These are phyloP conservation scores for Blastobotrys capitulatus DNA, from an alignment of 1,139 yeast species.

Conservation along the genomic window DNA sequence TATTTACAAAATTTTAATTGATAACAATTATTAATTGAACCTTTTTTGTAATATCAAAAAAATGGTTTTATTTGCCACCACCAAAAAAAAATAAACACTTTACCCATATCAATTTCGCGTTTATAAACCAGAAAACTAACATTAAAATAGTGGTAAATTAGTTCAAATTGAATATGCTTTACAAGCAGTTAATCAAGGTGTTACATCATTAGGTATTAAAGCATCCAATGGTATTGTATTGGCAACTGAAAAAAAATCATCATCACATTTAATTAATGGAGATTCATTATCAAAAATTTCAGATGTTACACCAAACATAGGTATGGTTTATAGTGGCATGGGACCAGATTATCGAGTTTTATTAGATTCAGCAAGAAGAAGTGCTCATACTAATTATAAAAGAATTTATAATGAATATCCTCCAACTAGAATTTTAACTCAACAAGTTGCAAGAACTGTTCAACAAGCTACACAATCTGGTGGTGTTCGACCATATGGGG, in stretches of 20 bases:
- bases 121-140: too few species aligned
- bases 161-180: constrained; percentile 98
- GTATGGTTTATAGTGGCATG: constrained; percentile 97
- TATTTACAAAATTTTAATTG: background rate
- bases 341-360: constrained; percentile 97
- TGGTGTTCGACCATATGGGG: constrained; percentile 98
- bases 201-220: constrained; percentile 92
- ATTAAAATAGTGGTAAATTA: constrained; percentile 68
- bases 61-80: background rate
- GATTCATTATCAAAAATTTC: constrained; percentile 78
- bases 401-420: constrained; percentile 95
- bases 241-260: constrained; percentile 92
- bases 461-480: constrained; percentile 98
- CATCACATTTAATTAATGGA: constrained; percentile 68
- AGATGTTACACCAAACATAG: constrained; percentile 87
- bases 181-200: constrained; percentile 97
- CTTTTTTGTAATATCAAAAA: too few species aligned
- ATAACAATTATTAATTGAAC: background rate
- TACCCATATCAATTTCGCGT: too few species aligned
- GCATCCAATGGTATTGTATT: constrained; percentile 94
- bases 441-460: constrained; percentile 93
- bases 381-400: constrained; percentile 89
- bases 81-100: background rate
- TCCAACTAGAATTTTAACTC: constrained; percentile 89
- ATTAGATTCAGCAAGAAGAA: constrained; percentile 88